phyloP scores from a whole-genome alignment of 352 stramenopile species.

The Globisporangium mamillatum region DNA sequence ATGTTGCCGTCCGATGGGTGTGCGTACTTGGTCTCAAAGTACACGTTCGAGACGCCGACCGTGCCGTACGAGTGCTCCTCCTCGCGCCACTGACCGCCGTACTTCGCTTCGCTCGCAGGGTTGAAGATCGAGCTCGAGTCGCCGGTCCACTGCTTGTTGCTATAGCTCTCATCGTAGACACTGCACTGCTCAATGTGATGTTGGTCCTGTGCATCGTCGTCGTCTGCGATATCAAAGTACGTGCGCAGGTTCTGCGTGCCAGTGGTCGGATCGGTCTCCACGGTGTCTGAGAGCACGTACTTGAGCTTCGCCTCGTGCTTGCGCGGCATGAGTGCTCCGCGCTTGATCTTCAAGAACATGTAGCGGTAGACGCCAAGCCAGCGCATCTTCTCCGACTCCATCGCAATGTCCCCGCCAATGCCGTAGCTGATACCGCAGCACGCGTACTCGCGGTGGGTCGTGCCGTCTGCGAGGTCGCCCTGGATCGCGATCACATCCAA shows the following conservation, averaged over 20 bases:
- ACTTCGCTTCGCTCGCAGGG: slow-evolving; percentile 60
- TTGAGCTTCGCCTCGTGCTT: slow-evolving; percentile 59
- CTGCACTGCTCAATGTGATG: slow-evolving; percentile 76
- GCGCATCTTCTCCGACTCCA: slow-evolving; percentile 67
- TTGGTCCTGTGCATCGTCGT: slow-evolving; percentile 48
- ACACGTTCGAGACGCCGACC: slow-evolving; percentile 69
- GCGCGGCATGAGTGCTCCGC: slow-evolving; percentile 45
- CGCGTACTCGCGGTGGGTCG: slow-evolving; percentile 58
- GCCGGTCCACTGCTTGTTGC: slow-evolving; percentile 55
- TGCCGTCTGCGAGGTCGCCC: slow-evolving; percentile 39
- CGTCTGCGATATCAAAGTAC: slow-evolving; percentile 69
- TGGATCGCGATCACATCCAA: slow-evolving; percentile 68
- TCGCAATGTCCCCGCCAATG: slow-evolving; percentile 69
- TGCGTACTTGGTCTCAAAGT: slow-evolving; percentile 78
- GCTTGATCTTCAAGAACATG: slow-evolving; percentile 71
- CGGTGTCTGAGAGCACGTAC: slow-evolving; percentile 67
- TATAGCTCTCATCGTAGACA: slow-evolving; percentile 62
- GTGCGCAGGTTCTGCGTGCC: slow-evolving; percentile 60
- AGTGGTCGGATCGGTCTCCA: slow-evolving; percentile 35
- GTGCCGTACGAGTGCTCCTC: slow-evolving; percentile 53
- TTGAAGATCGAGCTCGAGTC: slow-evolving; percentile 58
- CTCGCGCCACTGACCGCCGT: slow-evolving; percentile 45
- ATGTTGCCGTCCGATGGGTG: slow-evolving; percentile 80
- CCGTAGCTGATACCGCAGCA: slow-evolving; percentile 77
- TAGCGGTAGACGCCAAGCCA: slow-evolving; percentile 76